Percentiles rank a stretch among this genome's conserved stretches.
Evolutionary conservation across 345 rosid genomes (phyloP).

Genomic region (Syzygium jambos): DNA sequence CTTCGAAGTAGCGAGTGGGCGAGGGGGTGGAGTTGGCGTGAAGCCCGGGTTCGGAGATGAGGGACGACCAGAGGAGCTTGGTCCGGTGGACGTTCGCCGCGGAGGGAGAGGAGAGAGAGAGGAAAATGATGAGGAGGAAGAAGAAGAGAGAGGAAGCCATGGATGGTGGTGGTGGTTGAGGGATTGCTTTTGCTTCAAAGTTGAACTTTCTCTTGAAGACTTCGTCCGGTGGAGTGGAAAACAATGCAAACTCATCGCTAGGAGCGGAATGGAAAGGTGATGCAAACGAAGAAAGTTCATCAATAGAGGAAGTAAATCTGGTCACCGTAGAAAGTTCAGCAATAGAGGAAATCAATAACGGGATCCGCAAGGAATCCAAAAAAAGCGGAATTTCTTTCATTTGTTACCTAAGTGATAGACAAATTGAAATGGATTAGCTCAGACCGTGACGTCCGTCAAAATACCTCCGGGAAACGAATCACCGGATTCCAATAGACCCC

Average conservation of each 20-base stretch:
- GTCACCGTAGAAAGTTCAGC: not conserved
- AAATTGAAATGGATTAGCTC: too few species aligned
- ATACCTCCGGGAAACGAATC: too few species aligned
- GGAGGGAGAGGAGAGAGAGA: conserved; percentile 22
- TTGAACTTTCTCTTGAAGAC: not conserved
- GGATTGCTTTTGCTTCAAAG: not conserved
- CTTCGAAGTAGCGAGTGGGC: conserved; percentile 55
- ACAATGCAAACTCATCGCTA: not conserved
- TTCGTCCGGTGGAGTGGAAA: not conserved
- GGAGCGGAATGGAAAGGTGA: not conserved
- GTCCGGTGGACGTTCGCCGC: conserved; percentile 16
- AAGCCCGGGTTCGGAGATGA: conserved; percentile 20
- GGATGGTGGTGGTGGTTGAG: not conserved
- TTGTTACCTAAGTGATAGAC: too few species aligned
- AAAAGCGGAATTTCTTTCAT: not conserved
- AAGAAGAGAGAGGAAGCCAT: conserved; percentile 36
- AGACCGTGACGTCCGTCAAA: too few species aligned
- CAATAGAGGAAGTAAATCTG: not conserved
- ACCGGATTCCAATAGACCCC: too few species aligned
- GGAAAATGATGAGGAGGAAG: conserved; percentile 21
- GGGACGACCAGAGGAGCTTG: conserved; percentile 22
- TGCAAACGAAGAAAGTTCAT: not conserved
- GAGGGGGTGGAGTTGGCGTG: conserved; percentile 3
- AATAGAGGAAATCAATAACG: not conserved
- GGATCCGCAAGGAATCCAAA: not conserved